phyloP scores from a whole-genome alignment of 129 eudicot species.

The Helichrysum umbraculigerum region DNA sequence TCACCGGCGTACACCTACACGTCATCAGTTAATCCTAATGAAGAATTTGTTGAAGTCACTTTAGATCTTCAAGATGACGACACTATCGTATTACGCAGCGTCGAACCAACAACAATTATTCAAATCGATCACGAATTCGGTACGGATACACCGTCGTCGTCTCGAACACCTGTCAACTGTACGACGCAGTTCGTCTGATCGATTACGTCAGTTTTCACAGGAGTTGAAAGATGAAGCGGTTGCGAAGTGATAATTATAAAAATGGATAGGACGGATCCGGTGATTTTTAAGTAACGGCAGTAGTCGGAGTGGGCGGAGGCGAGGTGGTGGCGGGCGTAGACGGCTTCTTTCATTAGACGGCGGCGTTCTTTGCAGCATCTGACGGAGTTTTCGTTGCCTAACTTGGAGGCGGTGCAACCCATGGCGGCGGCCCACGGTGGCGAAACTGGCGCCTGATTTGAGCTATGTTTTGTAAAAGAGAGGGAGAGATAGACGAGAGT shows the following conservation, averaged over 20 bases:
- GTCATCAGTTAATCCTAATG: constrained; percentile 44
- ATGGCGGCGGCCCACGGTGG: constrained; percentile 33
- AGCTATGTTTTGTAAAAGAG: constrained; percentile 27
- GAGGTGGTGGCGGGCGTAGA: constrained; percentile 94
- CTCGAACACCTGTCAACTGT: constrained; percentile 65
- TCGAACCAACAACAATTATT: constrained; percentile 79
- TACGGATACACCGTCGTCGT: constrained; percentile 38
- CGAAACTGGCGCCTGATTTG: constrained; percentile 16
- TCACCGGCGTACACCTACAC: constrained; percentile 62
- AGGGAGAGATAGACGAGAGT: no score
- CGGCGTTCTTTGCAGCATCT: constrained; percentile 96
- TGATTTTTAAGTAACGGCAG: constrained; percentile 78
- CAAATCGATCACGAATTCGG: constrained; percentile 32
- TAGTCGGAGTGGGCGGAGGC: constrained; percentile 99
- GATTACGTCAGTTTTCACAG: constrained; percentile 75
- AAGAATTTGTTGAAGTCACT: constrained; percentile 93
- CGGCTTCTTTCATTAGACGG: constrained; percentile 86
- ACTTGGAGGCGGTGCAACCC: constrained; percentile 93
- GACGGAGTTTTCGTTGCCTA: constrained; percentile 93
- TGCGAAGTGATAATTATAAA: no score
- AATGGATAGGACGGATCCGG: constrained; percentile 75
- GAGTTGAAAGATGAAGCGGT: constrained; percentile 91
- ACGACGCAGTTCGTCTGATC: constrained; percentile 63
- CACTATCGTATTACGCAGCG: constrained; percentile 86
- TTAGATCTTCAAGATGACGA: constrained; percentile 94